Percentiles rank a stretch among this genome's conserved stretches.
phyloP scores from a whole-genome alignment of 2,329 filamentous ascomycete genomes.

The Colletotrichum sp. region DNA sequence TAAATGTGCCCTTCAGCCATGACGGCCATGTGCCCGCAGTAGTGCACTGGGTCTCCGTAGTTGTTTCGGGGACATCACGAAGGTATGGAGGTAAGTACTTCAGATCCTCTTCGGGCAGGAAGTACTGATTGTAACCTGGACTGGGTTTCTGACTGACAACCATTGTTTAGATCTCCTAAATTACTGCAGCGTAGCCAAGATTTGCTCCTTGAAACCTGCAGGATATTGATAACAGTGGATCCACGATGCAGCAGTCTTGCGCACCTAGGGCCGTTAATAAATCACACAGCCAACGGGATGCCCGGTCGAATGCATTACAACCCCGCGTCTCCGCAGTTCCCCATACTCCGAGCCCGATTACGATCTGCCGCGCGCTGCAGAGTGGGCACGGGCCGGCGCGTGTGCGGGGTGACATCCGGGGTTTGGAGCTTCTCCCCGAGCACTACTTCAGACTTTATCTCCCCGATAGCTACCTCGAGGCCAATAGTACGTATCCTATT shows the following conservation, averaged over 20 bases:
- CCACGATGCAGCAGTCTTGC: background rate
- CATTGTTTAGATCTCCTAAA: background rate
- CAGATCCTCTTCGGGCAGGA: conserved; percentile 13
- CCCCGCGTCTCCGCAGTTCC: background rate
- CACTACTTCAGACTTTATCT: background rate
- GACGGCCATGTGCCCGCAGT: conserved; percentile 11
- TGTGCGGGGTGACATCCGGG: background rate
- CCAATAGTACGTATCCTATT: background rate
- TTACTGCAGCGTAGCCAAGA: background rate
- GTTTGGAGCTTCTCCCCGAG: conserved; percentile 4
- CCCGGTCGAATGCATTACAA: background rate
- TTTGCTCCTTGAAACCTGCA: background rate
- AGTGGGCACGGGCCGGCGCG: background rate
- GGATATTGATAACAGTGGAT: background rate
- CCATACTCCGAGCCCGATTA: background rate
- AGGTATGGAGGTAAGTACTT: conserved; percentile 19
- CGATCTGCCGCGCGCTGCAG: background rate
- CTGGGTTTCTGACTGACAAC: background rate
- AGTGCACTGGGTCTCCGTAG: conserved; percentile 4
- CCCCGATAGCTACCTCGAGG: background rate
- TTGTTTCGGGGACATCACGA: conserved; percentile 20
- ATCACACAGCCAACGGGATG: background rate
- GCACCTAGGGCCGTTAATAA: background rate
- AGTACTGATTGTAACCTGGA: conserved; percentile 18
- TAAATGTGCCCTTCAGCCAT: conserved; percentile 20